A percentile compares a stretch with the other conserved stretches of the same genome.
These are phyloP conservation scores for Irpex sp. DNA, from an alignment of 1,284 basidiomycete genomes.

Conservation along the genomic window DNA sequence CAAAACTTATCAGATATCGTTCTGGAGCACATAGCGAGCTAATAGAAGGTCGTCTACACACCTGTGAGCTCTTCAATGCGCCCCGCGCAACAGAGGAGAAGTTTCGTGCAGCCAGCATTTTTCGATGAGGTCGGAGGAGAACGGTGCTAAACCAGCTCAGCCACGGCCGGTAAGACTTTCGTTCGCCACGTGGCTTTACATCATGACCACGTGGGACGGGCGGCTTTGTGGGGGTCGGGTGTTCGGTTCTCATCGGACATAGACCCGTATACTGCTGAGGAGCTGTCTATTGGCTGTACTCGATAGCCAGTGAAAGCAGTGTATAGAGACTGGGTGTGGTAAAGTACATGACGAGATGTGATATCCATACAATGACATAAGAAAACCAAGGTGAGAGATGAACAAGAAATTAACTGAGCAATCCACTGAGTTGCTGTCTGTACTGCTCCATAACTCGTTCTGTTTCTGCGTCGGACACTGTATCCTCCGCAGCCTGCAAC, in stretches of 20 bases:
- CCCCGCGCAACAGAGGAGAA: constrained; percentile 52
- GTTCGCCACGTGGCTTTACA: constrained; percentile 19
- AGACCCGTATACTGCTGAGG: background rate
- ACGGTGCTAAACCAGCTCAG: constrained; percentile 21
- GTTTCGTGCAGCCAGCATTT: constrained; percentile 59
- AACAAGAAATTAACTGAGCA: constrained; percentile 60
- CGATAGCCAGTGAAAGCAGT: background rate
- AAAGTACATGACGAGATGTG: background rate
- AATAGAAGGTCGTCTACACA: constrained; percentile 20
- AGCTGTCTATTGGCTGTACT: background rate
- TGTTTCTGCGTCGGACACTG: constrained; percentile 73
- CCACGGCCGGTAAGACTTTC: constrained; percentile 17
- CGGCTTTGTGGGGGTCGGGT: background rate
- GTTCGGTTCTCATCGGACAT: background rate
- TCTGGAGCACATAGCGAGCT: background rate
- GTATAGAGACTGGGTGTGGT: background rate
- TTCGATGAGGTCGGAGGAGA: constrained; percentile 23
- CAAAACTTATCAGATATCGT: background rate
- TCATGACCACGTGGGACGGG: constrained; percentile 24
- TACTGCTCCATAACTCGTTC: constrained; percentile 87
- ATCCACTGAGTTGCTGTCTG: constrained; percentile 79
- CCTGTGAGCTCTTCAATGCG: constrained; percentile 43
- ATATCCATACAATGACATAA: background rate
- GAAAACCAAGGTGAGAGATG: background rate
- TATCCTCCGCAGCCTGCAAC: constrained; percentile 52